These are phyloP conservation scores for Penicillium decumbens DNA, from an alignment of 2,329 filamentous ascomycete species.

Conservation along the genomic window DNA sequence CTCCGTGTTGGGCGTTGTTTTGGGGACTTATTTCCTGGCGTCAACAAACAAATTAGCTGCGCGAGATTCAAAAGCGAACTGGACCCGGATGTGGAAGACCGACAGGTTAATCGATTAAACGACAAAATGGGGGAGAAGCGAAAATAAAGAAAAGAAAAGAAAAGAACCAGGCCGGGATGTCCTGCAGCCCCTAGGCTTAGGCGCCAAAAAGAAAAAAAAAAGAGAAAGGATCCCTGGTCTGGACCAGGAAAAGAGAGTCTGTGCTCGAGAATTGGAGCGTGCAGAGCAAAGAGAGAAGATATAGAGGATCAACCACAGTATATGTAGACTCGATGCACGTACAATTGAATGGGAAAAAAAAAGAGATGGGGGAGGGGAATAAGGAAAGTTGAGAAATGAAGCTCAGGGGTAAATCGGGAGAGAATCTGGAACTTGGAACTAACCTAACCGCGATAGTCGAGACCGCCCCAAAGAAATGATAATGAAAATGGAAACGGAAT, in stretches of 20 bases:
- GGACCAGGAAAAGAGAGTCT: conserved; percentile 10
- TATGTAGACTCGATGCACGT: not conserved
- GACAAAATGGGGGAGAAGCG: not conserved
- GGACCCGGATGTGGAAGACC: conserved; percentile 9
- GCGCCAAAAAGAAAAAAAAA: conserved; percentile 5
- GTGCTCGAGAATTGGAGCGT: conserved; percentile 12
- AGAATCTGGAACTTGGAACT: not conserved
- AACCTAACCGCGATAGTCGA: conserved; percentile 1
- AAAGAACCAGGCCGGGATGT: conserved; percentile 17
- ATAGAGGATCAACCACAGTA: conserved; percentile 1
- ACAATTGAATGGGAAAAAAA: conserved; percentile 1
- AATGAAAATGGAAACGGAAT: conserved; percentile 2
- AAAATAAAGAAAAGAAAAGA: conserved; percentile 2
- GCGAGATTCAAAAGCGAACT: conserved; percentile 2
- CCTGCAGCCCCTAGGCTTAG: conserved; percentile 24
- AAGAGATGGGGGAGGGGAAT: not conserved
- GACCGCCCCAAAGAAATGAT: conserved; percentile 5
- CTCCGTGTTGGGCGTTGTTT: not conserved
- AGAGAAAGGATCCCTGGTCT: conserved; percentile 10
- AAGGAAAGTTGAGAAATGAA: conserved; percentile 5
- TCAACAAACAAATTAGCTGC: conserved; percentile 5
- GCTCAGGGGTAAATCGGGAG: conserved; percentile 3
- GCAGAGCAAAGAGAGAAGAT: not conserved
- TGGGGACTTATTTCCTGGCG: not conserved
- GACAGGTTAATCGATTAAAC: conserved; percentile 12